Evolutionary conservation across 1,284 basidiomycete genomes (phyloP), one percentile per base, ranked within the genome.

Genomic region (Cryptococcus wingfieldii): DNA sequence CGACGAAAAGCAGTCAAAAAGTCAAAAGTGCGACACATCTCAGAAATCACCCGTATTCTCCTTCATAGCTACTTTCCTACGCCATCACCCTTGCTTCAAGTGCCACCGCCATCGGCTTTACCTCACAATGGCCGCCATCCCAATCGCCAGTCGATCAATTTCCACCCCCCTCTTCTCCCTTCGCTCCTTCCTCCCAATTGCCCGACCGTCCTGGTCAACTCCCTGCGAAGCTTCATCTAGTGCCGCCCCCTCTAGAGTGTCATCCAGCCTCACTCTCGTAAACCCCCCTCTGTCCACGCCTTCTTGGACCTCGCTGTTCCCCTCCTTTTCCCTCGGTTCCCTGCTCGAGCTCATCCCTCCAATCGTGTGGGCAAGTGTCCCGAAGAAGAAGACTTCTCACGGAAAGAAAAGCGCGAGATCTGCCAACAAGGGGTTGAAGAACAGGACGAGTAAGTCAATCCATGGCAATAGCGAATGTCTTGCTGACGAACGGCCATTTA

Each of bases 321-420:
- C 60, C 53, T 51, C 62, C n/a, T 51, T 58, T 54, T 49, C 58
- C 72, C 39, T 61, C 82, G 49, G 83, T 86, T 9, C 79, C 4
- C 51, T 93, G 28, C 80, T 87, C 48, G 88, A 92, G 59, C 82
- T 95, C 34, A 83, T 98, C 66, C 91, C 94, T 25, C 84, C 92
- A 1, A 85, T 96, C 69, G 78, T 98, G 27, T 83, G 90, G 47
- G 94, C 94, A 16, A 54, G 52, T 43, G 94, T 95, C 3, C 95
- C 95, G 16, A 98, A 98, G 79, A 89, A 88, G 77, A 96, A 96
- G 80, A 83, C 86, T 9, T 92, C 92, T 0, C 94, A 97, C 76
- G 93, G 90, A 31, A 82, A 90, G 49, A 98, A 98, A 77, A 83
- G 86, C n/a, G 97, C 97, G 93, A 83, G 94, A 31, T 84, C 85